Conservation (phyloP, 2,329 filamentous ascomycete species). For the Calonectria crousiana region DNA sequence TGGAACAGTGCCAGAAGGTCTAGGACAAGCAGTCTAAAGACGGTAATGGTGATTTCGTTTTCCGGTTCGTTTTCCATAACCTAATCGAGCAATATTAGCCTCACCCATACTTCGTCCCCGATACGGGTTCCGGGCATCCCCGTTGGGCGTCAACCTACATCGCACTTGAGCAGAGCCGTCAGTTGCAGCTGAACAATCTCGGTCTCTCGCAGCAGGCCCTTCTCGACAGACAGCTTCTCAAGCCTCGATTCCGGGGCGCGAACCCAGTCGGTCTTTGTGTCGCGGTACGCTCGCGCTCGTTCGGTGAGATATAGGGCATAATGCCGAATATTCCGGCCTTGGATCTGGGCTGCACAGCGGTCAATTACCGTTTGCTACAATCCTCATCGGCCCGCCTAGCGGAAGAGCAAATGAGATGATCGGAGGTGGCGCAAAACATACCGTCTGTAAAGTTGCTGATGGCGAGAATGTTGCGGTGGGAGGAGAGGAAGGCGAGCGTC, state of each 20-base stretch:
- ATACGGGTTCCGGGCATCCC: neutral
- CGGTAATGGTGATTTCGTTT: conserved; percentile 96
- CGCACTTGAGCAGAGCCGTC: conserved; percentile 86
- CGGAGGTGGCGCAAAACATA: conserved; percentile 59
- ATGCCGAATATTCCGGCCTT: conserved; percentile 92
- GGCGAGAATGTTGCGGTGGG: conserved; percentile 84
- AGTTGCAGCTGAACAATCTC: conserved; percentile 92
- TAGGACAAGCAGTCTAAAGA: conserved; percentile 90
- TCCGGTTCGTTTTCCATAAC: conserved; percentile 89
- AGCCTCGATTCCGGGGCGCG: conserved; percentile 84
- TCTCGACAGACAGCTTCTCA: conserved; percentile 89
- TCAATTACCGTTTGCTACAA: conserved; percentile 23
- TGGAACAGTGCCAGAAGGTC: conserved; percentile 93
- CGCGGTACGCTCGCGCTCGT: conserved; percentile 83
- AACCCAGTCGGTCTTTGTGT: conserved; percentile 92
- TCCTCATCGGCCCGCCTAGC: neutral
- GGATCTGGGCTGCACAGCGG: conserved; percentile 79
- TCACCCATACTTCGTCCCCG: neutral
- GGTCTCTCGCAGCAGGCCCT: conserved; percentile 91
- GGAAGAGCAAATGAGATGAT: neutral
- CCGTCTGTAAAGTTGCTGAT: conserved; percentile 94
- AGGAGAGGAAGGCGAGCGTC: conserved; percentile 85
- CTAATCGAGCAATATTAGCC: conserved; percentile 56
- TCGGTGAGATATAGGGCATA: conserved; percentile 90
- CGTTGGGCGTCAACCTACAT: conserved; percentile 68